Evolutionary conservation across 2,329 filamentous ascomycete species (phyloP), one percentile per base, ranked within the genome.

Genomic region (Colletotrichum horii): DNA sequence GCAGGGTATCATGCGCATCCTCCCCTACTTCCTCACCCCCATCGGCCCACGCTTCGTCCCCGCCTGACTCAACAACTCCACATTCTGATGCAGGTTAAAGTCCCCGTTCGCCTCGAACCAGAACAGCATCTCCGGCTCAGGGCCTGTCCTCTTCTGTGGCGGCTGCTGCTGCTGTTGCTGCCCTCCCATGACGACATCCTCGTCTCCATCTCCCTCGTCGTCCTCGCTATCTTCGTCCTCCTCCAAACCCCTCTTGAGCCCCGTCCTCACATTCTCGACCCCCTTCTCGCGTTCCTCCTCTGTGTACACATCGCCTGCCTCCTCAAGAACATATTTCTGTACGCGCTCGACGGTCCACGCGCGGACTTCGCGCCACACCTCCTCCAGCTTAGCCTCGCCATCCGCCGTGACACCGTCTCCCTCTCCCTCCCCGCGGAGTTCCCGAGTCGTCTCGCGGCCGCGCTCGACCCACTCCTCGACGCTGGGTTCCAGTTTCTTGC

Each of bases 401-500:
- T 93, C 88, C 11, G 58, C 28, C 4, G 26, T 60, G 15, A 22
- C 43, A 2, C 86, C 79, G 75, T 88, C 84, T 8, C 82, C 85
- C 48, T 68, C 77, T 22, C 77, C 78, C 70, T 79, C 28, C 77
- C 28, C 71, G n/a, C 73, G 79, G 52, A 79, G 73, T 19, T 77
- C 74, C 66, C 79, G 81, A 15, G 87, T 87, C 32, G 86, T 86
- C 74, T 87, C 87, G 43, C 91, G 89, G 2, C 92, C 93, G 67
- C 92, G 87, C 26, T 92, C 90, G 30, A 96, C 92, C 85, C 93
- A 93, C 72, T 93, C 91, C 81, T 96, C 94, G 22, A 96, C 92
- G 28, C 91, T 89, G 0, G 95, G 94, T 78, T 97, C 95, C 65
- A 96, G 89, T 82, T 97, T 97, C 85, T 97, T 97, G 52, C 95